Evolutionary conservation across 225 moss, liverwort and hornwort genomes (phyloP), one percentile per base, ranked within the genome.

Genomic region (Lunularia cruciata): DNA sequence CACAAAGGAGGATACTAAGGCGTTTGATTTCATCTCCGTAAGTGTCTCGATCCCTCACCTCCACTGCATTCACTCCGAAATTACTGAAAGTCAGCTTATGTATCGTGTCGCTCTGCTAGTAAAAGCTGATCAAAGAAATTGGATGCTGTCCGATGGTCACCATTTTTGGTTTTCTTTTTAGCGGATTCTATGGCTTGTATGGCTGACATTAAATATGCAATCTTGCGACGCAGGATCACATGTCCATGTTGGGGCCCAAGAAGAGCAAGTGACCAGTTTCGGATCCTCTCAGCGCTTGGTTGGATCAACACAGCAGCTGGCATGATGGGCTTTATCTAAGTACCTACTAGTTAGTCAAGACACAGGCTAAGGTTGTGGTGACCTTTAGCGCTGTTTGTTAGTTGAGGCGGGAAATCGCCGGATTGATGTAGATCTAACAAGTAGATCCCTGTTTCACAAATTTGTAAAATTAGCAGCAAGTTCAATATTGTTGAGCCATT

Each of bases 1-100:
- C 42, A 73, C 88, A n/a, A 92, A 92, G 65, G 95, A 92, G 83
- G 95, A 95, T 23, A 84, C 84, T 0, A 95, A 84, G 72, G 95
- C 95, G 37, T 95, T 95, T 43, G 95, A 95, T 78, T 95, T 92
- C 73, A 81, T 92, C 8, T 80, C 86, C 68, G 80, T 91, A 66
- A 77, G 80, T 78, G 5, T n/a, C n/a, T n/a, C n/a, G n/a, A n/a
- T n/a, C n/a, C n/a, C n/a, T n/a, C n/a, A n/a, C n/a, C n/a, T n/a
- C n/a, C n/a, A n/a, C n/a, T n/a, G n/a, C n/a, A n/a, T n/a, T n/a
- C n/a, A n/a, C n/a, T n/a, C n/a, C n/a, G n/a, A n/a, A n/a, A n/a
- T n/a, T n/a, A n/a, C n/a, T n/a, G n/a, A n/a, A n/a, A n/a, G n/a
- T n/a, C n/a, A n/a, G 8, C 40, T 6, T 40, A 6, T 40, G 40